Percentiles rank a stretch among this genome's conserved stretches.
Conservation (phyloP, 805 yeast genomes). For the Metschnikowia lochheadii region DNA sequence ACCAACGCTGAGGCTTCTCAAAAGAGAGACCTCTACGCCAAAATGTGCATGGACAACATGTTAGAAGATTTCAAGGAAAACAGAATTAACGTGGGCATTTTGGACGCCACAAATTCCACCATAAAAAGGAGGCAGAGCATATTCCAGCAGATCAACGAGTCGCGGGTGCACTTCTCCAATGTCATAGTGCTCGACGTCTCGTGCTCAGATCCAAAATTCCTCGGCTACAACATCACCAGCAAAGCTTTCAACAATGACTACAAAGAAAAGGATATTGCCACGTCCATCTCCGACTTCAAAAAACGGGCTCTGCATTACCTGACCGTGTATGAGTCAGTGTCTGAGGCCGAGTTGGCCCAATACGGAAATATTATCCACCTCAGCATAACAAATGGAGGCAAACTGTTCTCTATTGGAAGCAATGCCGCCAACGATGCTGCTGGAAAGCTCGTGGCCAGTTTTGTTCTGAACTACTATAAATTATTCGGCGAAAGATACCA, state of each 20-base stretch:
- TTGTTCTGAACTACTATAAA: slow-evolving; percentile 15
- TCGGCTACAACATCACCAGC: slow-evolving; percentile 59
- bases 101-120: slow-evolving; percentile 44
- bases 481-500: slow-evolving; percentile 16
- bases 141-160: slow-evolving; percentile 22
- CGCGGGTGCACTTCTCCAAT: slow-evolving; percentile 23
- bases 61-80: slow-evolving; percentile 26
- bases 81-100: slow-evolving; percentile 32
- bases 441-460: slow-evolving; percentile 11
- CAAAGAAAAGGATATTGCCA: slow-evolving; percentile 44
- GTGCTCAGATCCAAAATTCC: slow-evolving; percentile 48
- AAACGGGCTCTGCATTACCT: slow-evolving; percentile 52
- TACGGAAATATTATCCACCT: slow-evolving; percentile 10
- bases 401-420: slow-evolving; percentile 1
- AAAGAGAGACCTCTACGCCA: slow-evolving; percentile 36
- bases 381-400: slow-evolving; percentile 14
- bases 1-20: slow-evolving; percentile 25
- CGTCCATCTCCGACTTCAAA: slow-evolving; percentile 57
- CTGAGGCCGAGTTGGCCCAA: slow-evolving; percentile 9
- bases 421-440: not conserved
- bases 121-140: slow-evolving; percentile 29
- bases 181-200: slow-evolving; percentile 58
- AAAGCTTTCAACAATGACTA: slow-evolving; percentile 65
- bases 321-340: slow-evolving; percentile 20
- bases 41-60: slow-evolving; percentile 29